phyloP scores from a whole-genome alignment of 2,329 filamentous ascomycete species.

The Aspergillus neotritici region DNA sequence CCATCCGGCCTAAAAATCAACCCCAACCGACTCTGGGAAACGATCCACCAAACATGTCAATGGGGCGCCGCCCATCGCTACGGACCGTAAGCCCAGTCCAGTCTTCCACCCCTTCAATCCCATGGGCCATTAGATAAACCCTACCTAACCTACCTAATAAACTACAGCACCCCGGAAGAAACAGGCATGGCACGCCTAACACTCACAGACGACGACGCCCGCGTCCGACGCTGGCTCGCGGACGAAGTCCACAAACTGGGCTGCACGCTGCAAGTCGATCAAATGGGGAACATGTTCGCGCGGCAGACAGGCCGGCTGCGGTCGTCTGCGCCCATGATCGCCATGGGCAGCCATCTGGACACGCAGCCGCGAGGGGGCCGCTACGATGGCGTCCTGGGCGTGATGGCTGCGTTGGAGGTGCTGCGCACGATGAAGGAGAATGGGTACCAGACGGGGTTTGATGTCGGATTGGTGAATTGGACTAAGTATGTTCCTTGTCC shows the following conservation, averaged over 20 bases:
- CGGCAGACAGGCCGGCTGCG: conserved; percentile 14
- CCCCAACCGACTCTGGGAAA: conserved; percentile 22
- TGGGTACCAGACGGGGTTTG: conserved; percentile 58
- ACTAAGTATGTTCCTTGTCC: conserved; percentile 49
- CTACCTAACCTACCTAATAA: too few species aligned
- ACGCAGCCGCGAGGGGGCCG: conserved; percentile 36
- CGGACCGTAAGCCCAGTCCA: conserved; percentile 25
- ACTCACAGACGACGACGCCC: conserved; percentile 62
- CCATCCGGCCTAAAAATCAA: conserved; percentile 25
- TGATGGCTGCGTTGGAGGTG: conserved; percentile 65
- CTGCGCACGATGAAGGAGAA: conserved; percentile 61
- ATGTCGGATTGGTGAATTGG: conserved; percentile 62
- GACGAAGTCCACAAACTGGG: conserved; percentile 54
- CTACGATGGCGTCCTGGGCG: conserved; percentile 70
- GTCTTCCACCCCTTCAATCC: too few species aligned
- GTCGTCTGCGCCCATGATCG: conserved; percentile 24
- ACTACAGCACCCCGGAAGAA: conserved; percentile 19
- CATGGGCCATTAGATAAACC: not conserved
- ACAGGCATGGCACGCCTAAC: conserved; percentile 65
- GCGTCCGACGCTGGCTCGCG: conserved; percentile 65
- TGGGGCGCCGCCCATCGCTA: conserved; percentile 27
- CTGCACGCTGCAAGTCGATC: conserved; percentile 59
- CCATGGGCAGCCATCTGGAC: conserved; percentile 44
- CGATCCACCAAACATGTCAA: conserved; percentile 28
- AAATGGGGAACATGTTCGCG: conserved; percentile 46